phyloP scores from a whole-genome alignment of 1,284 basidiomycete genomes.

The Cryptococcus sp. region DNA sequence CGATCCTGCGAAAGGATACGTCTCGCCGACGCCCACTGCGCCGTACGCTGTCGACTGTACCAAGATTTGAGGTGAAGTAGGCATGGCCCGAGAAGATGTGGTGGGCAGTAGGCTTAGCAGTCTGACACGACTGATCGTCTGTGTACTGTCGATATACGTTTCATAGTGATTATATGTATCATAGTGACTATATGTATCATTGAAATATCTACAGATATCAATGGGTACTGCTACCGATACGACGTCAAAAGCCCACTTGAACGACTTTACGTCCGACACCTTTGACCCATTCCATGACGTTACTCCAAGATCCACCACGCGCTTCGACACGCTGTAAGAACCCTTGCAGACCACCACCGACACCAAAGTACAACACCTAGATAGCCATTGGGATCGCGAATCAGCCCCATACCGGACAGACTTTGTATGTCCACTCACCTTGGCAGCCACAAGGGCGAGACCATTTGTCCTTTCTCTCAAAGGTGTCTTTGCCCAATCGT shows the following conservation, averaged over 20 bases:
- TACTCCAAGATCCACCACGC: conserved; percentile 44
- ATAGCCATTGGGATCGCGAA: not conserved
- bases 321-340: conserved; percentile 65
- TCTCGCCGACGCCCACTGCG: too few species aligned
- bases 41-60: too few species aligned
- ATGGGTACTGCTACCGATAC: too few species aligned
- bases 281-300: conserved; percentile 58
- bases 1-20: not conserved
- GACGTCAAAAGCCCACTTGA: conserved; percentile 60
- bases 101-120: too few species aligned
- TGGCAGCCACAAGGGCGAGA: conserved; percentile 49
- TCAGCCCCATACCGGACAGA: not conserved
- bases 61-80: too few species aligned
- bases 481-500: conserved; percentile 26
- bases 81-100: too few species aligned
- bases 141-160: too few species aligned
- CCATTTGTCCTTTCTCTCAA: conserved; percentile 20
- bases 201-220: too few species aligned
- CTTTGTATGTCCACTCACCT: conserved; percentile 33
- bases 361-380: conserved; percentile 92
- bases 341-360: conserved; percentile 81
- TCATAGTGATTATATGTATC: too few species aligned
- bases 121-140: too few species aligned
- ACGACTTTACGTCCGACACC: conserved; percentile 71
- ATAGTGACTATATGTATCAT: too few species aligned